Evolutionary conservation across 495 filamentous ascomycete species (phyloP), one percentile per base, ranked within the genome.

Genomic region (Daldinia vernicosa): DNA sequence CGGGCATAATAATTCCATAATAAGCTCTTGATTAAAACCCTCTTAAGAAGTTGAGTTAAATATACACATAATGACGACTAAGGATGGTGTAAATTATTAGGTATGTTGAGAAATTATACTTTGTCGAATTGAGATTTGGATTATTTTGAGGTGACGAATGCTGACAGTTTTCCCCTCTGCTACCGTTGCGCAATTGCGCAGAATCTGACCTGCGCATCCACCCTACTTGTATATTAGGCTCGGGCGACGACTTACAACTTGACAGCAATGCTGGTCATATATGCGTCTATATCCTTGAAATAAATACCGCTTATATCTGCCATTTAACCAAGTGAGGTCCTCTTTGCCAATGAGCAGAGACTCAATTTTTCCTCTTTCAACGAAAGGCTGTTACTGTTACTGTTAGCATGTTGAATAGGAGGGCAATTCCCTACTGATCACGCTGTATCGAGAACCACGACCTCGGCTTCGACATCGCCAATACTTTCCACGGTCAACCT

Each of bases 381-480:
- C 15, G 4, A n/a, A 40, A 39, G 35, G 14, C 11, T 17, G 15
- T 17, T 12, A 35, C 11, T 17, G 15, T 17, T 12, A 35, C 32
- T 33, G 12, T 12, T 11, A 33, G 11, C 9, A 35, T 35, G 8
- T 32, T 8, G 9, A 1, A 7, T 45, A 19, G 17, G 40, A 45
- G 22, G 40, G 22, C n/a, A 19, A 45, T 45, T 17, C n/a, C 9
- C 0, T 8, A 45, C 14, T n/a, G 28, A 39, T 78, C 54, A 83
- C 27, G 81, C 81, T 5, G 81, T 84, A 72, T 92, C 90, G 63
- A 92, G 77, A 60, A 91, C 79, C 45, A 91, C 81, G 24, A 91
- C 86, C 77, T 92, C 89, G 0, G 89, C 89, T 71, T 91, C 90
- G 0, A 71, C 89, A 50, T 89, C 86, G 2, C 90, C 90, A 37